Base-by-base conservation (phyloP, 2,329 filamentous ascomycete species). In the Aspergillus transmontanensis region DNA sequence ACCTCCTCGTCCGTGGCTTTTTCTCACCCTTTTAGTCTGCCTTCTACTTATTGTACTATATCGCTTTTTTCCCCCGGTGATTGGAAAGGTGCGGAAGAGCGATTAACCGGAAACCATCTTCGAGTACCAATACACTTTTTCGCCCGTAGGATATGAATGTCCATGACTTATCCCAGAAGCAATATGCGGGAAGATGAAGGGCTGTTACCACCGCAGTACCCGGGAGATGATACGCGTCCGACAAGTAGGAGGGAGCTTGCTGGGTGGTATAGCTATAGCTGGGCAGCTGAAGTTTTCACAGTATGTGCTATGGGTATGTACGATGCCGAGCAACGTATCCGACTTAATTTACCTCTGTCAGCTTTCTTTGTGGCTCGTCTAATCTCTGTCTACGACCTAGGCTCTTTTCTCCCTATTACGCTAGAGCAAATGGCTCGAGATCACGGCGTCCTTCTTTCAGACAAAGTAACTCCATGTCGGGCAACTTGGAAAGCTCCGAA, bases 261-360 rank as follows among this genome's bases (percentile, higher is more conserved):
- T 45, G 95, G 94, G 71, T 99, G 96, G 92, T 99, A 98, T 79
- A 90, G 90, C 76, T 98, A 98, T 82, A 91, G 91, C 48, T 98
- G 96, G 84, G 95, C 95, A 28, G 93, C 94, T 23, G 95, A 99
- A 81, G 94, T 96, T 59, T 98, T 97, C 77, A 92, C 96, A 19
- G 92, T 98, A 61, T 98, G 95, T 78, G 94, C 89, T 26, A 87
- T 91, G 75, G 89, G 94, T 80, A 76, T 62, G 72, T 57, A 41
- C 46, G 57, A 36, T 57, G 41, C 36, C 28, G 48, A 45, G 48
- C 55, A 50, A 53, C 34, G 55, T 14, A 16, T 45, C 51, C 11
- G 6, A 21, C 39, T 19, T 12, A 12, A 26, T 41, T 32, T 30
- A 23, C 46, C 32, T 32, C 32, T 48, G 43, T 36, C 41, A 14